Conservation (phyloP, 352 stramenopile genomes). For the Globisporangium nunn region DNA sequence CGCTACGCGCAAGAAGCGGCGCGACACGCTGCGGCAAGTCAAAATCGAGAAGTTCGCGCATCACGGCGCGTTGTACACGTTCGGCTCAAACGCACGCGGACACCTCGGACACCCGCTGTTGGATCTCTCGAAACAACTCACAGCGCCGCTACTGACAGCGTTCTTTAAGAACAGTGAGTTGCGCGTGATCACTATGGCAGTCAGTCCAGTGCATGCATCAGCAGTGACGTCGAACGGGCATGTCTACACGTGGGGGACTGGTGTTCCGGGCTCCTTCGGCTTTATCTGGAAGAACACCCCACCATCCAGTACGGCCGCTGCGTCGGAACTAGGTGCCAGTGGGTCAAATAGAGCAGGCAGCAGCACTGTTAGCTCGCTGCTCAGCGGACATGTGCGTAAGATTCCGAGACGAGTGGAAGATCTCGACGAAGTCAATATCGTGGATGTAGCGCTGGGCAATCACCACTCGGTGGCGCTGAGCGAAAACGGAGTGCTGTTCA, state of each 20-base stretch:
- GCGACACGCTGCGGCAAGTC: slow-evolving; percentile 51
- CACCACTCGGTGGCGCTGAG: slow-evolving; percentile 67
- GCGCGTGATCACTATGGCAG: slow-evolving; percentile 32
- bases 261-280: slow-evolving; percentile 57
- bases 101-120: slow-evolving; percentile 45
- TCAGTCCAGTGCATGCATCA: slow-evolving; percentile 51
- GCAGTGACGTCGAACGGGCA: slow-evolving; percentile 58
- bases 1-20: slow-evolving; percentile 53
- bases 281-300: slow-evolving; percentile 24
- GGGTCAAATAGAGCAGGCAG: neutral
- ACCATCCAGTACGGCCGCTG: neutral
- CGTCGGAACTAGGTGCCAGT: neutral
- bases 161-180: slow-evolving; percentile 76
- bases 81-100: slow-evolving; percentile 46
- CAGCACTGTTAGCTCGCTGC: neutral
- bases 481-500: slow-evolving; percentile 49
- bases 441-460: slow-evolving; percentile 38
- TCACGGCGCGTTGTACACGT: slow-evolving; percentile 66
- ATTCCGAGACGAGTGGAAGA: slow-evolving; percentile 59
- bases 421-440: slow-evolving; percentile 45
- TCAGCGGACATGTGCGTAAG: slow-evolving; percentile 16
- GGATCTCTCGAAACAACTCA: slow-evolving; percentile 28
- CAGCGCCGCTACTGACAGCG: slow-evolving; percentile 31
- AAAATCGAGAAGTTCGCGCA: slow-evolving; percentile 70
- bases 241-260: slow-evolving; percentile 65